Base-by-base conservation (phyloP, 768 basidiomycete genomes). In the Boletus insuetus region DNA sequence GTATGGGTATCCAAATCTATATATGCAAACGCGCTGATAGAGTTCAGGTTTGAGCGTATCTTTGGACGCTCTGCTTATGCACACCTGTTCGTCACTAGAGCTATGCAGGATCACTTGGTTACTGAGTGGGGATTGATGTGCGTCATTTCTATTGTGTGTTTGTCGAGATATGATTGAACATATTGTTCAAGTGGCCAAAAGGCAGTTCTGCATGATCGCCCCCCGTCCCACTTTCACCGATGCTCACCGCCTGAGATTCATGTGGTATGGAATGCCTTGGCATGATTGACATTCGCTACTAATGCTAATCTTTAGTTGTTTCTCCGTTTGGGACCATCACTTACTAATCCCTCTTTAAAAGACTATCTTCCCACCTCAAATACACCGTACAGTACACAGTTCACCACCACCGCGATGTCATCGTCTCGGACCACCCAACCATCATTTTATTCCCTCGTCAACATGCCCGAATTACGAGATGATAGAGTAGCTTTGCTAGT, bases 31-130 rank as follows among this genome's bases (percentile, higher is more conserved):
- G 5, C 45, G 20, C 47, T 69, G 46, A 67, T 11, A 26, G 24
- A 32, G 8, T 24, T 39, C 45, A 99, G 96, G 79, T 88, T 98
- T 57, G 97, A 99, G 69, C 68, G 67, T 22, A 79, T 74, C 24
- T 98, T 95, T 69, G 95, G 97, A 3, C 77, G 80, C 20, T 74
- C 69, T 2, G 95, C 97, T 0, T 89, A 88, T 67, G 92, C 90
- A 0, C 97, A 99, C 64, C 67, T 99, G 2, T 98, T 97, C 68
- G 97, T 99, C 19, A 97, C 97, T 1, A 72, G 80, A 42, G 92
- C 93, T 6, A 94, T 99, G 91, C 81, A 76, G 50, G 80, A 88
- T 40, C 75, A 78, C 58, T 75, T 99, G 20, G 76, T 81, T 6
- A 73, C 80, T 38, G 78, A 89, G 51, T 98, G 93, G 89, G 71